A percentile compares a stretch with the other conserved stretches of the same genome.
Evolutionary conservation across 2,329 filamentous ascomycete species (phyloP).

Genomic region (Alternaria tenuissima): DNA sequence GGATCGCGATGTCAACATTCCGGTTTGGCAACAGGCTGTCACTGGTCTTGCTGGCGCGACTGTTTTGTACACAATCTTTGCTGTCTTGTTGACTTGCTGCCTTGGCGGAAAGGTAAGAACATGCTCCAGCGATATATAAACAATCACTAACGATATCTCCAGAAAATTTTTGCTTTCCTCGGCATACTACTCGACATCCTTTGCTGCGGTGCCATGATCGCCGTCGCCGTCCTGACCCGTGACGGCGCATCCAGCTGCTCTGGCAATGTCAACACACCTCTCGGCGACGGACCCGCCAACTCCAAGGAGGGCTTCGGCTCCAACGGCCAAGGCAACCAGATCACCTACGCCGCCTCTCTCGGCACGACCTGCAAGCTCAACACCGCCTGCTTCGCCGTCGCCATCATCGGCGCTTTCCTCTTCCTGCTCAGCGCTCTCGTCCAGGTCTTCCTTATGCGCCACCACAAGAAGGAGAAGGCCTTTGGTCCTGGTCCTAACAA

Average conservation of each 20-base stretch:
- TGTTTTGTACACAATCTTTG: conserved; percentile 76
- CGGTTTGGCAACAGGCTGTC: conserved; percentile 73
- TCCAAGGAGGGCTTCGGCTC: conserved; percentile 60
- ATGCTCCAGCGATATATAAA: no score
- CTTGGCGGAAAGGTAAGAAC: conserved; percentile 70
- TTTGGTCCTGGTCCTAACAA: conserved; percentile 72
- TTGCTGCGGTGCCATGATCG: conserved; percentile 81
- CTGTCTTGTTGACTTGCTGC: conserved; percentile 79
- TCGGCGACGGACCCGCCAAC: conserved; percentile 69
- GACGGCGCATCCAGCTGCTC: conserved; percentile 73
- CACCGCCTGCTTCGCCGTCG: conserved; percentile 77
- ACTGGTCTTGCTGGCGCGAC: conserved; percentile 75
- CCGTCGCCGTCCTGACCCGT: conserved; percentile 78
- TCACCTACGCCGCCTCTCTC: conserved; percentile 57
- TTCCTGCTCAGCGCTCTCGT: conserved; percentile 76
- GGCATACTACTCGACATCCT: conserved; percentile 78
- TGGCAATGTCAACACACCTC: conserved; percentile 69
- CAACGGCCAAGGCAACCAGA: conserved; percentile 49
- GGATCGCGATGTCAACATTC: conserved; percentile 70
- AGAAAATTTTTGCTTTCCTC: conserved; percentile 71
- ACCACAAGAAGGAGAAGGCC: conserved; percentile 78
- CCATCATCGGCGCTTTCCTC: conserved; percentile 78
- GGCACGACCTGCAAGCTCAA: conserved; percentile 77
- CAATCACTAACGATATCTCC: background rate
- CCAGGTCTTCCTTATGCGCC: conserved; percentile 72